Conservation (phyloP, 2,329 filamentous ascomycete genomes). For the Tolypocladium album region DNA sequence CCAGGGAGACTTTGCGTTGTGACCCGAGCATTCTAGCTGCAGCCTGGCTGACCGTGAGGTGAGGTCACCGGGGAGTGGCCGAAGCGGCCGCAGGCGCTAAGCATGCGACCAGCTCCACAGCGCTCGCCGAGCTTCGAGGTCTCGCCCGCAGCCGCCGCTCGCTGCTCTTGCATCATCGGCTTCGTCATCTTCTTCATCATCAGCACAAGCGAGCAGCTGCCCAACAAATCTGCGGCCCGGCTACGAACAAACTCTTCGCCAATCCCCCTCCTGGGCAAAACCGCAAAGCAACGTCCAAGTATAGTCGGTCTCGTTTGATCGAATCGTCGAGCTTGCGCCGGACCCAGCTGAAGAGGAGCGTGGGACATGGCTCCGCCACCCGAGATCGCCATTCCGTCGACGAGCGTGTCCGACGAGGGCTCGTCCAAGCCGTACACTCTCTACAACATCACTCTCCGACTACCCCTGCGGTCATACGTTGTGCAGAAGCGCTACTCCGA, state of each 20-base stretch:
- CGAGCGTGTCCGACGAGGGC: slow-evolving; percentile 41
- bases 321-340: background rate
- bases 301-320: background rate
- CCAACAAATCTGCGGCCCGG: background rate
- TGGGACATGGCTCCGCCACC: slow-evolving; percentile 49
- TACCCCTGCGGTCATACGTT: slow-evolving; percentile 65
- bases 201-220: background rate
- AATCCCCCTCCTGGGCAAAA: accelerated
- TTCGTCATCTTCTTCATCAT: background rate
- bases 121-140: background rate
- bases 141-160: background rate
- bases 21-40: background rate
- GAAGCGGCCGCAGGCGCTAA: background rate
- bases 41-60: background rate
- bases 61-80: background rate
- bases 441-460: slow-evolving; percentile 68
- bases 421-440: slow-evolving; percentile 58
- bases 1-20: background rate
- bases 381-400: slow-evolving; percentile 59
- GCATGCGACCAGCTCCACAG: background rate
- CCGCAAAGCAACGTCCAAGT: background rate
- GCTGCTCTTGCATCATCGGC: background rate
- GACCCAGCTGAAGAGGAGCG: background rate
- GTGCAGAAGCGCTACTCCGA: slow-evolving; percentile 77
- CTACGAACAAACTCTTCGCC: background rate